Evolutionary conservation across 1,139 yeast genomes (phyloP), one percentile per base, ranked within the genome.

Genomic region (Geotrichum aggregatum): DNA sequence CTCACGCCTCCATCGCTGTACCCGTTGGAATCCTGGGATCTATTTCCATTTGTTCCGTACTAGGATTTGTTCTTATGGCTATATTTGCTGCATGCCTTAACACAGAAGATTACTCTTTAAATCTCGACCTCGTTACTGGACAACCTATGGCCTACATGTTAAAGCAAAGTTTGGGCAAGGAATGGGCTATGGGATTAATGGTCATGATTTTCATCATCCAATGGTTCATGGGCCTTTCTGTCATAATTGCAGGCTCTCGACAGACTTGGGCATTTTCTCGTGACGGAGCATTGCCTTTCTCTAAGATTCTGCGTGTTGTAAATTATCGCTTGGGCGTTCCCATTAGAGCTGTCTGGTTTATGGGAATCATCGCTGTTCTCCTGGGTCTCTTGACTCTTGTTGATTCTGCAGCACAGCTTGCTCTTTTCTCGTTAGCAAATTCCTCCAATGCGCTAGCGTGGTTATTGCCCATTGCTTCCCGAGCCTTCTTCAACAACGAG

Each of bases 231-330:
- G 88, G 87, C 4, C 73, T 79, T 14, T 77, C 83, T 1, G 72
- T 78, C 0, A 74, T 87, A 30, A 85, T 95, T 0, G 87, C 96
- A 0, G 91, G 94, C 0, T 86, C 95, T 4, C 80, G 96, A 72
- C 82, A 87, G 34, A 86, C 89, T 0, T 88, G 82, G 71, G 89
- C 95, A n/a, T 83, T 88, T 69, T 87, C 95, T 49, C 80, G 97
- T 69, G 97, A 88, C 66, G 89, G 85, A 45, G 96, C 94, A 0
- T 71, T 88, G 44, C 97, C 96, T 0, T 81, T 76, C 60, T 79
- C 83, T 8, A 56, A 61, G 58, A 54, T 56, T 43, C 74, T 82
- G 58, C 79, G 80, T 61, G 76, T 71, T 48, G 83, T 83, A 52
- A 72, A 82, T 64, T 72, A 74, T 50, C 73, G 63, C 56, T 67